Conservation (phyloP, 371 early-diverging fungal species). For the Rhizopus sp. region DNA sequence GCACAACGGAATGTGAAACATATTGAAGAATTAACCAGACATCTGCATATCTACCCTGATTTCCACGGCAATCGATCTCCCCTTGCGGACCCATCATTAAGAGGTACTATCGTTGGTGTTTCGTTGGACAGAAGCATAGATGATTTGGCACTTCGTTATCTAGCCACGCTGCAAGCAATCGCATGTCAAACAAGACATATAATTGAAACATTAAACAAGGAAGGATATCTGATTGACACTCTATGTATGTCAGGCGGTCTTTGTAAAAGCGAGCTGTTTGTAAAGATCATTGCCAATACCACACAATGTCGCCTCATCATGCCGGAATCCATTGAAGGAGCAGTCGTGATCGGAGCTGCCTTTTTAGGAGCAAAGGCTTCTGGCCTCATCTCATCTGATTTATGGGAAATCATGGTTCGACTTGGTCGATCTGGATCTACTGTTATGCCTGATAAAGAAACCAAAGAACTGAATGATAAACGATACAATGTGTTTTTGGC, state of each 20-base stretch:
- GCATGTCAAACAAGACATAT: constrained; percentile 68
- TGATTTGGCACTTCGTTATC: constrained; percentile 61
- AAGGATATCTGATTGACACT: constrained; percentile 62
- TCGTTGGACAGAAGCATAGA: constrained; percentile 58
- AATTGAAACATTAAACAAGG: constrained; percentile 49
- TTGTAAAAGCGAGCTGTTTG: constrained; percentile 64
- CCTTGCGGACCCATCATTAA: constrained; percentile 65
- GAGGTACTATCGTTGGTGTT: constrained; percentile 66
- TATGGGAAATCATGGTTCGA: constrained; percentile 63
- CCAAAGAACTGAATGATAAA: constrained; percentile 47
- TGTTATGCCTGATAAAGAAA: constrained; percentile 49
- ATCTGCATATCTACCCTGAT: constrained; percentile 74
- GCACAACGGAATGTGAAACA: constrained; percentile 25
- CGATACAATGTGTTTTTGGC: constrained; percentile 60
- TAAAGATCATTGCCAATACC: constrained; percentile 62
- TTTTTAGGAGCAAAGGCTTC: constrained; percentile 67
- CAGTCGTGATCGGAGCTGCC: constrained; percentile 74
- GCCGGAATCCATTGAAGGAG: constrained; percentile 61
- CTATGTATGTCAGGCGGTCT: constrained; percentile 74
- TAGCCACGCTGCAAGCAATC: constrained; percentile 67
- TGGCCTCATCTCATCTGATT: constrained; percentile 23
- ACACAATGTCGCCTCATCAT: constrained; percentile 58
- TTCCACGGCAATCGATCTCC: constrained; percentile 82
- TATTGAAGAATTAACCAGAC: constrained; percentile 46
- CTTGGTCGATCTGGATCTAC: constrained; percentile 56